A percentile compares a stretch with the other conserved stretches of the same genome.
These are phyloP conservation scores for Penicillium sp. DNA, from an alignment of 2,329 filamentous ascomycete genomes.

Conservation along the genomic window DNA sequence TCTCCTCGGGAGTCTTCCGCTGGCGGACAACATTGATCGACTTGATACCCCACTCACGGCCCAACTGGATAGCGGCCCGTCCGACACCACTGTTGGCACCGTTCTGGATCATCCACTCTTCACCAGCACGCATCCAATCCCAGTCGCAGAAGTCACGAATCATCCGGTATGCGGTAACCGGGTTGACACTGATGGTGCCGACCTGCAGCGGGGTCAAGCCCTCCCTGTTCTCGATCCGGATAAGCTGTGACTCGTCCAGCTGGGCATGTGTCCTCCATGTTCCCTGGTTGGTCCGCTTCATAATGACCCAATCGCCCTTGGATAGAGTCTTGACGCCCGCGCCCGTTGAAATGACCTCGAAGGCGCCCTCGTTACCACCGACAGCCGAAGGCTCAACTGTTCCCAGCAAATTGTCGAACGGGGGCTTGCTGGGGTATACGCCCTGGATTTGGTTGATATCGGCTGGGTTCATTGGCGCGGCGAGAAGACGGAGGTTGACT, in stretches of 20 bases:
- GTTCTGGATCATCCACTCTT: constrained; percentile 96
- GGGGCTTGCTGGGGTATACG: constrained; percentile 81
- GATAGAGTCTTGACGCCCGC: constrained; percentile 56
- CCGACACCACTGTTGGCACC: constrained; percentile 93
- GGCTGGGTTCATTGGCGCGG: constrained; percentile 89
- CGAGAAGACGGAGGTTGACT: constrained; percentile 79
- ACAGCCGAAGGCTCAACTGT: constrained; percentile 67
- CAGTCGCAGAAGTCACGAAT: constrained; percentile 67
- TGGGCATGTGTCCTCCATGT: constrained; percentile 93
- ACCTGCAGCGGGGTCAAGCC: constrained; percentile 71
- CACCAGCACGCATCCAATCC: constrained; percentile 51
- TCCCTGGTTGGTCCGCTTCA: constrained; percentile 74
- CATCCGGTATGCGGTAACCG: constrained; percentile 91
- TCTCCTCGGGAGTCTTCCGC: constrained; percentile 59
- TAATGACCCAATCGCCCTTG: constrained; percentile 91
- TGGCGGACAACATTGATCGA: constrained; percentile 86
- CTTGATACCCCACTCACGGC: constrained; percentile 75
- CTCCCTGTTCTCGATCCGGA: constrained; percentile 64
- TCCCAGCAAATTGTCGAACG: constrained; percentile 69
- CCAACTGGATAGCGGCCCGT: constrained; percentile 84
- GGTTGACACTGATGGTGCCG: constrained; percentile 86
- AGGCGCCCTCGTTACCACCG: constrained; percentile 75
- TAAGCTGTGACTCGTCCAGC: constrained; percentile 55
- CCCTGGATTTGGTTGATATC: constrained; percentile 98
- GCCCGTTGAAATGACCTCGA: constrained; percentile 73